Evolutionary conservation across 1,139 yeast genomes (phyloP), one percentile per base, ranked within the genome.

Genomic region (Hyphopichia fennica): DNA sequence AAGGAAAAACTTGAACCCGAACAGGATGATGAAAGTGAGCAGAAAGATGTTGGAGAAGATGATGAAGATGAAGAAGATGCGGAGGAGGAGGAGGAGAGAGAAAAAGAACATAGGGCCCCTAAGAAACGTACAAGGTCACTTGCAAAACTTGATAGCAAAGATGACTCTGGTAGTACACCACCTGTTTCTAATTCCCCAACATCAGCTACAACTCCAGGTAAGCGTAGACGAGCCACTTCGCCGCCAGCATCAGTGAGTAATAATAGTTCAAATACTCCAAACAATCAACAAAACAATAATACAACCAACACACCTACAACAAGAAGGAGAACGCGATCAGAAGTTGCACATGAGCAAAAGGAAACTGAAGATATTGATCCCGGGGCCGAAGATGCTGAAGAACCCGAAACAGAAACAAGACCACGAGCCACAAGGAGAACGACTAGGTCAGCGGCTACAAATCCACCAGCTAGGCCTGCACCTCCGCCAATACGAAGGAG

Each of bases 61-160:
- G 34, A 16, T 9, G 14, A 31, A 7, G 22, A 18, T 5, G 22
- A 11, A 17, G 22, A 31, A 20, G 32, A 6, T 34, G 8, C 8
- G 13, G 29, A 32, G 29, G 19, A 30, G 20, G 29, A 23, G 27
- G 36, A 36, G 40, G 14, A 37, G 38, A 31, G 23, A 15, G 39
- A 37, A 22, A 22, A 31, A 28, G 39, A 37, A 31, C 29, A 37
- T 13, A 3, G 13, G 7, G 44, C 50, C 8, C 48, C 60, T 2
- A 60, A 61, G 46, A 66, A 65, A 43, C 50, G 70, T 23, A 63
- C 68, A 2, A 50, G 70, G 22, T 58, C 62, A 1, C 44, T 51
- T 4, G 63, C 63, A 9, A 60, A 56, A 42, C 45, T 56, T 19
- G 65, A 56, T 35, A 37, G 43, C 11, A 50, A 44, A n/a, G 56